A percentile compares a stretch with the other conserved stretches of the same genome.
phyloP scores from a whole-genome alignment of 202 grass and related monocot species.

The Zoysia matrella region DNA sequence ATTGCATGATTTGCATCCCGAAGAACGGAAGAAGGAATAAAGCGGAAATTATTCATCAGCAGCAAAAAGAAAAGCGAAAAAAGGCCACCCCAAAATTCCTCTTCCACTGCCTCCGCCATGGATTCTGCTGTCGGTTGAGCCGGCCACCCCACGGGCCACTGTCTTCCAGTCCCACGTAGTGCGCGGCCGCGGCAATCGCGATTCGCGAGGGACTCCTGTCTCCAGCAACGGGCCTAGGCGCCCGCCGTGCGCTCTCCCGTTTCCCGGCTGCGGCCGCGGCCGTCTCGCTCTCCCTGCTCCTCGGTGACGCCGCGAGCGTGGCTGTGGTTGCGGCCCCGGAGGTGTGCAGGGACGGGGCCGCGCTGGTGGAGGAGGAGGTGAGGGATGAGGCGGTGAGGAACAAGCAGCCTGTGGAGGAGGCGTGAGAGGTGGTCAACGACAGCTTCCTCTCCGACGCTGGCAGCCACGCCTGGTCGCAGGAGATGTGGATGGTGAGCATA shows the following conservation, averaged over 20 bases:
- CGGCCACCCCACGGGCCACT: too few species aligned
- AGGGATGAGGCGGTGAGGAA: constrained; percentile 64
- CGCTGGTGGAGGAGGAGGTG: constrained; percentile 24
- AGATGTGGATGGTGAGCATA: constrained; percentile 74
- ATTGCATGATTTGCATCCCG: not conserved
- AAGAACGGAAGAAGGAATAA: constrained; percentile 8
- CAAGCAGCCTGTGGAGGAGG: constrained; percentile 86
- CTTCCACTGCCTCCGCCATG: constrained; percentile 17
- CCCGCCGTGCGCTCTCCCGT: constrained; percentile 19
- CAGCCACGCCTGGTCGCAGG: constrained; percentile 63
- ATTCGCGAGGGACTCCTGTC: not conserved
- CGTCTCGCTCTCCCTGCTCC: constrained; percentile 65
- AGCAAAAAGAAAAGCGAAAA: not conserved
- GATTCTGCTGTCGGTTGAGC: not conserved
- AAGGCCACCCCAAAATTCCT: constrained; percentile 22
- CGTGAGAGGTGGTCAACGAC: constrained; percentile 93
- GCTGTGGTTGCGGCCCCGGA: not conserved
- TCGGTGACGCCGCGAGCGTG: constrained; percentile 22
- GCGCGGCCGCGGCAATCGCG: too few species aligned
- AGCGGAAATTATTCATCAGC: not conserved
- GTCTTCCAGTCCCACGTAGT: too few species aligned
- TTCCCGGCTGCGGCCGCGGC: constrained; percentile 50
- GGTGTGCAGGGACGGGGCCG: constrained; percentile 37
- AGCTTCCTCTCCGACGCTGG: constrained; percentile 73
- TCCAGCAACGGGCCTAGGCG: constrained; percentile 21